A percentile compares a stretch with the other conserved stretches of the same genome.
Conservation (phyloP, 805 yeast genomes). For the Torulaspora franciscae region DNA sequence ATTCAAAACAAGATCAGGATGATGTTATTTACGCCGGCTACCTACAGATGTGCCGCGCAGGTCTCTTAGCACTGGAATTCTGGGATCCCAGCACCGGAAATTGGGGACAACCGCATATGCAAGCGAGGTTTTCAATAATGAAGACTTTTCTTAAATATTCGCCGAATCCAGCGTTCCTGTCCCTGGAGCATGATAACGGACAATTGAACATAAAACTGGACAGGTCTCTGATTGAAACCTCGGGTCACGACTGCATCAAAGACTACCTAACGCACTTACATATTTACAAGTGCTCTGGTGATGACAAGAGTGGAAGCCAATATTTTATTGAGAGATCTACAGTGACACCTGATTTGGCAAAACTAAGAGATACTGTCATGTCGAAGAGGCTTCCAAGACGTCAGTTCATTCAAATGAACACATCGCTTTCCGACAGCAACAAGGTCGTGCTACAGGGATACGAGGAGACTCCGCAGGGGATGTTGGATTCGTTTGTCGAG, state of each 20-base stretch:
- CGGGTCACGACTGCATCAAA: conserved; percentile 69
- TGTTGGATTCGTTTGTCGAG: conserved; percentile 73
- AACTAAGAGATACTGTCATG: conserved; percentile 63
- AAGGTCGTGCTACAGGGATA: conserved; percentile 56
- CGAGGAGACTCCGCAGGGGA: conserved; percentile 64
- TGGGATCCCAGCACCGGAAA: conserved; percentile 79
- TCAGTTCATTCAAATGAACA: conserved; percentile 80
- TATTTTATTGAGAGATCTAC: conserved; percentile 66
- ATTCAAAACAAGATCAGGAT: conserved; percentile 52
- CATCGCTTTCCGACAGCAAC: conserved; percentile 39
- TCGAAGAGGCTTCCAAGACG: conserved; percentile 75
- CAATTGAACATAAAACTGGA: conserved; percentile 62
- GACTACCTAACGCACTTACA: conserved; percentile 70
- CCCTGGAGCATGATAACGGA: conserved; percentile 44
- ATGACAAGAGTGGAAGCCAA: conserved; percentile 55
- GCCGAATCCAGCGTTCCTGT: conserved; percentile 56
- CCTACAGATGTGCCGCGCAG: conserved; percentile 83
- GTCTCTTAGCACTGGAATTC: conserved; percentile 72
- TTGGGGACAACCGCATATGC: conserved; percentile 97
- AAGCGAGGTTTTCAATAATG: conserved; percentile 82
- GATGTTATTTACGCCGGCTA: conserved; percentile 63
- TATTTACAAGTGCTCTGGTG: conserved; percentile 73
- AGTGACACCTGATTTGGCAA: conserved; percentile 57
- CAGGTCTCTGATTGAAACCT: conserved; percentile 54
- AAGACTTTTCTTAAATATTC: conserved; percentile 55